A percentile compares a stretch with the other conserved stretches of the same genome.
phyloP scores from a whole-genome alignment of 768 basidiomycete species.

The Xerocomellus intermedius region DNA sequence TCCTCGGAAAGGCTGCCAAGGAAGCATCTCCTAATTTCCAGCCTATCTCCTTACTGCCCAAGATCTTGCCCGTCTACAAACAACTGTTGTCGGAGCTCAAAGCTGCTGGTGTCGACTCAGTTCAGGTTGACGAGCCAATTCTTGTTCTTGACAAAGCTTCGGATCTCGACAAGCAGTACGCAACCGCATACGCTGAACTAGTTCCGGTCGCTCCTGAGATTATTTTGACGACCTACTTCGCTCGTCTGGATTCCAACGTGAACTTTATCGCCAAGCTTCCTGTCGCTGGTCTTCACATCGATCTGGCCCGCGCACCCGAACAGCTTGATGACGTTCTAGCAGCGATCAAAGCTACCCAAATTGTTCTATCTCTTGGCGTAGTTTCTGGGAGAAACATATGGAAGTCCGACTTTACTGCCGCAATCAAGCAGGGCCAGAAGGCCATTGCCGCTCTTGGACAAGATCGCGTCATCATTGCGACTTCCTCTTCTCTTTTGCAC shows the following conservation, averaged over 20 bases:
- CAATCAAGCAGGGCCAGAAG: constrained; percentile 80
- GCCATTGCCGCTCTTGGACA: constrained; percentile 80
- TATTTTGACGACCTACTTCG: constrained; percentile 93
- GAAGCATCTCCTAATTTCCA: constrained; percentile 82
- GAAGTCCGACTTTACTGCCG: constrained; percentile 91
- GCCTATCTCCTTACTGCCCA: constrained; percentile 85
- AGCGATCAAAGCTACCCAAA: constrained; percentile 79
- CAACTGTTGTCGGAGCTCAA: constrained; percentile 89
- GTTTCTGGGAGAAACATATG: constrained; percentile 99
- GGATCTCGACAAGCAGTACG: constrained; percentile 75
- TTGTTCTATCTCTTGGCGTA: constrained; percentile 88
- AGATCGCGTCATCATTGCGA: constrained; percentile 89
- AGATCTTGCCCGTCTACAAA: constrained; percentile 89
- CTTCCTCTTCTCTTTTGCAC: constrained; percentile 97
- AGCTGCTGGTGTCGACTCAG: constrained; percentile 88
- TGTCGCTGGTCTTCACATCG: constrained; percentile 91
- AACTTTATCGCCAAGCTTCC: constrained; percentile 89
- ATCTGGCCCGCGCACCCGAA: constrained; percentile 88
- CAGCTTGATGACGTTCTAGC: constrained; percentile 83
- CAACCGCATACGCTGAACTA: constrained; percentile 78
- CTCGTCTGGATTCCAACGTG: constrained; percentile 91
- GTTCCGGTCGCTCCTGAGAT: constrained; percentile 85
- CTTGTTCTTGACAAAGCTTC: constrained; percentile 88
- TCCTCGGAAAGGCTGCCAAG: constrained; percentile 88
- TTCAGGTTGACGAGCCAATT: constrained; percentile 96